Base-by-base conservation (phyloP, 306 rosid genomes). In the Glycine soja region DNA sequence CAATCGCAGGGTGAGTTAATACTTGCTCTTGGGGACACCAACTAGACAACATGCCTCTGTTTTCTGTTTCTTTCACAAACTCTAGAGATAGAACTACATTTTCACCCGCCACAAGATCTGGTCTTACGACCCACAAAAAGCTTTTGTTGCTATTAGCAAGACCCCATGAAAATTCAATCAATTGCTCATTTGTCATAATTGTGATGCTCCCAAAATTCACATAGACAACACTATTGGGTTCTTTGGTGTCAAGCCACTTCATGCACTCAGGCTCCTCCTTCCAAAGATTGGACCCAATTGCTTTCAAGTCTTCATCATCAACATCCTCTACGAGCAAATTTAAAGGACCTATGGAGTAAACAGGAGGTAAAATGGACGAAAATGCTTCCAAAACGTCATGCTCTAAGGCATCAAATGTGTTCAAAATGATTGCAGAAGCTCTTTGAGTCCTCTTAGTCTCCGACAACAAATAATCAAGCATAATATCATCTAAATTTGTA, bases 201-300 rank as follows among this genome's bases (percentile, higher is more conserved):
- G 92, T 79, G 45, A 87, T 84, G 83, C 97, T 92, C 13, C 94
- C 93, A 5, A 92, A 92, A 68, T 92, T 92, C 4, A 92, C 97
- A 8, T 92, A 92, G 24, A 92, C 89, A 4, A 92, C 92, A 0
- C 90, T 84, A 73, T 80, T 74, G 0, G 86, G 61, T 11, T 85
- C 83, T 65, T 82, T 87, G 0, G 61, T 43, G 68, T 87, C 86
- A 0, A 90, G 91, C 97, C 97, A 93, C 3, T 79, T 75, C 1
- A 91, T 67, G 51, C 94, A 89, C 48, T 80, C 67, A 2, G 32
- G 3, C 3, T 92, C 92, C 12, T 92, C 91, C 38, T 72, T 89
- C 97, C 92, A 92, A 2, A 92, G 86, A 65, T 91, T 92, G 10
- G 91, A 87, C 0, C 79, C 87, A 0, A 91, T 66, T 4, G 84